Evolutionary conservation across 2,329 filamentous ascomycete genomes (phyloP), one percentile per base, ranked within the genome.

Genomic region (Lachnellula occidentalis): DNA sequence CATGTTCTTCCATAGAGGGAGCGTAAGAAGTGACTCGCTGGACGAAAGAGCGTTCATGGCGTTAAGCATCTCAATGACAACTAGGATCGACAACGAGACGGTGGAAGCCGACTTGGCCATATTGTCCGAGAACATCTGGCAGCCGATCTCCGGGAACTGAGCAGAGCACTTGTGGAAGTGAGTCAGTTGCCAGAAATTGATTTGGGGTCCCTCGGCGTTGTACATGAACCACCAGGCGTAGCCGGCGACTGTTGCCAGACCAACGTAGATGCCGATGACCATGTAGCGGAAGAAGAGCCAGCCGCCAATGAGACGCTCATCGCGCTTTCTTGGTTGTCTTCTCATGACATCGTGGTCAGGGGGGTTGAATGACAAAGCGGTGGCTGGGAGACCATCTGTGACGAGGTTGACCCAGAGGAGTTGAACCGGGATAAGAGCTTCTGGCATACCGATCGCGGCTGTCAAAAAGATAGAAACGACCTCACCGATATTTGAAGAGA

Each of bases 181-280:
- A 22, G 87, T 78, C 62, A 99, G 78, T 70, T 99, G 90, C 71
- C 81, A 87, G 76, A 97, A 96, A 59, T 78, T 85, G 73, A 99
- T 95, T 71, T 95, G 89, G 22, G 94, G 94, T 0, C 94, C 94
- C 62, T 86, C 83, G 8, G 85, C 75, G 76, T 97, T 92, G 78
- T 88, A 96, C 87, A 99, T 92, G 78, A 97, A 99, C 90, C 91
- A 99, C 94, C 94, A 99, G n/a, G 90, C 92, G 69, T 99, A 99
- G 45, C 95, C 94, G 67, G 87, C 91, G 19, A 99, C 95, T 3
- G 94, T 99, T 51, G 94, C 94, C 41, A 90, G 78, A 69, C 94
- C 94, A 55, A 99, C 94, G 61, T 99, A 99, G 8, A 85, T 90
- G 58, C 94, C 94, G 65, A 99, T 94, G 48, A 97, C 86, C 78